Evolutionary conservation across 2,329 filamentous ascomycete genomes (phyloP).

Genomic region (Plenodomus biglobosus): DNA sequence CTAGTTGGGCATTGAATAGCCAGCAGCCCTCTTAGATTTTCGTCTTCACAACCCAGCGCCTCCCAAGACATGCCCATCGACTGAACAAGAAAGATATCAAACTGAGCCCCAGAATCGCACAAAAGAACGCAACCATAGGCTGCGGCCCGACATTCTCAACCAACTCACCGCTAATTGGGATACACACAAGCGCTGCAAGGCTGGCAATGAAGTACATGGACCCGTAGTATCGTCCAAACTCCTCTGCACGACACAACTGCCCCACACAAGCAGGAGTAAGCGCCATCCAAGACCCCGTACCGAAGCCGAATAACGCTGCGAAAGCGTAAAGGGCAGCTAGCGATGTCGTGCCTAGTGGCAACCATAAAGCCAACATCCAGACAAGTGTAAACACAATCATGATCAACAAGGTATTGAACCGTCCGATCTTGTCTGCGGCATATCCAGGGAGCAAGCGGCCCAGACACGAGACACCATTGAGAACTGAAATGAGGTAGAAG

Average conservation of each 20-base stretch:
- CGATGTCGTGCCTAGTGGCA: slow-evolving; percentile 37
- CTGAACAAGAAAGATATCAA: slow-evolving; percentile 35
- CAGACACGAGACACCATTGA: slow-evolving; percentile 47
- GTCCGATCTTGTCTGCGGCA: slow-evolving; percentile 45
- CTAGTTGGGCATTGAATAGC: too few species aligned
- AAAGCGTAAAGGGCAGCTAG: slow-evolving; percentile 44
- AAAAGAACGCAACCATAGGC: slow-evolving; percentile 41
- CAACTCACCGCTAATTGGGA: slow-evolving; percentile 42
- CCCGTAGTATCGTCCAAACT: slow-evolving; percentile 56
- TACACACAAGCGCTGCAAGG: slow-evolving; percentile 40
- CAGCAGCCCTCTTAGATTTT: slow-evolving; percentile 9
- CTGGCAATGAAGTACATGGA: slow-evolving; percentile 47
- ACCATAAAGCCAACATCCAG: slow-evolving; percentile 41
- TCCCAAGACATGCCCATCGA: slow-evolving; percentile 41
- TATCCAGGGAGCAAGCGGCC: slow-evolving; percentile 47
- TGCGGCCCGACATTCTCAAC: slow-evolving; percentile 38
- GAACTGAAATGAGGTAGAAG: slow-evolving; percentile 43
- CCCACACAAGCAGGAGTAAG: slow-evolving; percentile 52
- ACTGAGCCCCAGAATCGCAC: slow-evolving; percentile 35
- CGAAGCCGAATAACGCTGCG: slow-evolving; percentile 51
- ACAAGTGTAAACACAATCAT: slow-evolving; percentile 41
- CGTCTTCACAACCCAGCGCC: slow-evolving; percentile 32
- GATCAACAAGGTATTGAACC: slow-evolving; percentile 46
- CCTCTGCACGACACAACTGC: slow-evolving; percentile 51
- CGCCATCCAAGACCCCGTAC: slow-evolving; percentile 50